These are phyloP conservation scores for Aspergillus nidulans DNA, from an alignment of 495 filamentous ascomycete species.

Conservation along the genomic window DNA sequence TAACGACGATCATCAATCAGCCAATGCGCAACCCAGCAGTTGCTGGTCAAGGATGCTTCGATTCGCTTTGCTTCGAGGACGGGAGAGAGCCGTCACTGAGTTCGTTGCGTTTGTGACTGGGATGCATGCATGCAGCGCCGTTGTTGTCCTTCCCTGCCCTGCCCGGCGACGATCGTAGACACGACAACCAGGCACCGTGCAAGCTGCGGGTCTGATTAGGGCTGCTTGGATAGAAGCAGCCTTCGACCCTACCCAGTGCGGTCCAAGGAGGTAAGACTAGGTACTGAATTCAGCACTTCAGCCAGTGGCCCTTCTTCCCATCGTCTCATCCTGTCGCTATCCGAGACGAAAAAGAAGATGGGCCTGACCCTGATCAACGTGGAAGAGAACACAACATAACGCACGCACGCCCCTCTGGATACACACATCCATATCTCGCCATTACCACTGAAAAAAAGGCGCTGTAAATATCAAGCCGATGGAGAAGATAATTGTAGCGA, in stretches of 20 bases:
- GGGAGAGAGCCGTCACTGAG: background rate
- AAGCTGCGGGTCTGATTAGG: background rate
- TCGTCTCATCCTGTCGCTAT: background rate
- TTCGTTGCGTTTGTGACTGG: conserved; percentile 15
- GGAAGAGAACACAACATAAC: background rate
- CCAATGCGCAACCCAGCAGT: background rate
- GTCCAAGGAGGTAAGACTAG: background rate
- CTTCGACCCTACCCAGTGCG: background rate
- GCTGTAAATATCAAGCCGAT: background rate
- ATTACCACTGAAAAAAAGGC: background rate
- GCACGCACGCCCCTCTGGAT: background rate
- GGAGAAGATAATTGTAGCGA: background rate
- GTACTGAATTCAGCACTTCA: background rate
- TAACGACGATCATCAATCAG: background rate
- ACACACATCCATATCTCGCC: background rate
- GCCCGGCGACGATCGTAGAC: background rate
- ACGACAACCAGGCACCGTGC: background rate
- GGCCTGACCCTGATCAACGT: background rate
- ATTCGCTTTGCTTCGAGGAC: conserved; percentile 4
- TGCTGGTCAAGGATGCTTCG: conserved; percentile 2
- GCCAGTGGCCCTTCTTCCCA: background rate
- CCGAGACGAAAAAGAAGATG: background rate
- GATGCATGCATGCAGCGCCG: conserved; percentile 16
- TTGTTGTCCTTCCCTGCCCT: conserved; percentile 10
- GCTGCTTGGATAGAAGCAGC: background rate